Evolutionary conservation across 1,284 basidiomycete genomes (phyloP), one percentile per base, ranked within the genome.

Genomic region (Paramarasmius palmivorus): DNA sequence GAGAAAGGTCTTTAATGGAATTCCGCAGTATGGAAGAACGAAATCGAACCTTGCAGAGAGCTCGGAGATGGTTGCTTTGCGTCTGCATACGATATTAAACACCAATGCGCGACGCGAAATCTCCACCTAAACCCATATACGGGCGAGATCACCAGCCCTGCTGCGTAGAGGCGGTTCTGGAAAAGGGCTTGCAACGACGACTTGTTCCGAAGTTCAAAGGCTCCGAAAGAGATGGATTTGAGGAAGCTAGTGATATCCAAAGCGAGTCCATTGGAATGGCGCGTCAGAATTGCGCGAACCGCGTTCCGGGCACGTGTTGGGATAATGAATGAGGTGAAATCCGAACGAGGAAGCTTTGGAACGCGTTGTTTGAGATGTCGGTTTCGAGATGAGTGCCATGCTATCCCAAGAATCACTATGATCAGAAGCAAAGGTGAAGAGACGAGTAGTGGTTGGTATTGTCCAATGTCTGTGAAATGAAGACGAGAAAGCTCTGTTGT

Each of bases 181-280:
- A 52, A 52, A 9, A 52, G 20, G n/a, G 17, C 20, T 14, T 32
- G 44, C 22, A 53, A 20, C 9, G 37, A 9, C 7, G 22, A 23
- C 8, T 32, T 34, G 10, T 53, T 15, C 10, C 51, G 51, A 23
- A 53, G 23, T 39, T 47, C 51, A 14, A 53, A 3, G 6, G 25
- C 22, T 9, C 44, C 44, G 3, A 9, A 22, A 17, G n/a, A 15
- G 15, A 53, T 47, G 26, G 25, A 17, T 23, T 47, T n/a, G 14
- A 53, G 22, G 14, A 53, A 29, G n/a, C 12, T 12, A 19, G 42
- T n/a, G 20, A 53, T n/a, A 39, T 39, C 25, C 35, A 53, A 12
- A 25, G 6, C 26, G 19, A 39, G 25, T 19, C 37, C 44, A 20
- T 47, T 15, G n/a, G 9, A 26, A n/a, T 23, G 14, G 14, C 25